Evolutionary conservation across 208 protist species (phyloP), one percentile per base, ranked within the genome.

Genomic region (Wallacemonas sp.): DNA sequence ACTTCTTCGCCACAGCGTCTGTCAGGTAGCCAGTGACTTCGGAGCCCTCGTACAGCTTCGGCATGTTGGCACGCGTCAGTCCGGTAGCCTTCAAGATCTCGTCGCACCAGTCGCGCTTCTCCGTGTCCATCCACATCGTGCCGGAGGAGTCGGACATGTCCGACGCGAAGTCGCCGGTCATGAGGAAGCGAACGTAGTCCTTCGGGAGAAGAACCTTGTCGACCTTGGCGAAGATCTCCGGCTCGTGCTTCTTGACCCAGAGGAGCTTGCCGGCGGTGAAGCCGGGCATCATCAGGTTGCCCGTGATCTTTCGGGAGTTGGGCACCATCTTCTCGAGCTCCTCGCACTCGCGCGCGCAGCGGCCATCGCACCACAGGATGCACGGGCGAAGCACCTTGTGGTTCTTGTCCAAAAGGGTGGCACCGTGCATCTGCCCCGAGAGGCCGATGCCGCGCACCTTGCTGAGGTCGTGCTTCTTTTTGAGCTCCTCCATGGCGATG

Each of bases 201-300:
- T 92, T 92, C 6, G 79, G 79, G 52, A 92, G 74, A 41, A 92
- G 73, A 42, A 92, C 83, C 65, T 81, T 87, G 45, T 62, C 65
- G 32, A 87, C 68, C 41, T 81, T 70, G 12, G 50, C 76, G 48
- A 89, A 84, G 3, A 86, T 63, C 46, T 85, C 70, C 29, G 83
- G 82, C 70, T 89, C 79, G 50, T 92, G 70, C 53, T 84, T 76
- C 64, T 76, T 76, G 33, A 93, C 81, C 87, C 83, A 90, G 12
- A 93, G 75, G 19, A 84, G 72, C 68, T 93, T 89, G 24, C 87
- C 87, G 17, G 87, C 81, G 29, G 83, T 88, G 71, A 93, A 93
- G 68, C 87, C 87, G 38, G 83, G 87, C 80, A 90, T 90, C 68
- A 88, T 90, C n/a, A 89, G 52, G 63, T 90, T 90, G 38, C 83